These are phyloP conservation scores for Dactylorhiza incarnata DNA, from an alignment of 106 monocot genomes.

Conservation along the genomic window DNA sequence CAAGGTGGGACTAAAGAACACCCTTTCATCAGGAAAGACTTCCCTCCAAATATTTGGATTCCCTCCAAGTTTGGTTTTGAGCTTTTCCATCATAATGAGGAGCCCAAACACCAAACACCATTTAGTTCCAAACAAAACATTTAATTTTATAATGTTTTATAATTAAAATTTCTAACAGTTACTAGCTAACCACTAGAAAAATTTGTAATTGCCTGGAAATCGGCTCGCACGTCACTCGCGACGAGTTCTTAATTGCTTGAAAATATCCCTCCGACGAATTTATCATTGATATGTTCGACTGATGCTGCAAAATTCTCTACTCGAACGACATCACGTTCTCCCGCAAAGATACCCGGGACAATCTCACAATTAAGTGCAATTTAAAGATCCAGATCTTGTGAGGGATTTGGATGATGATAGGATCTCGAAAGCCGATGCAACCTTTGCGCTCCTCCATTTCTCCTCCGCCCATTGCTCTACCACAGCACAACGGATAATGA, in stretches of 20 bases:
- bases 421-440: slow-evolving; percentile 23
- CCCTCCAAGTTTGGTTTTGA: too few species aligned
- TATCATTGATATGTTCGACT: slow-evolving; percentile 70
- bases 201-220: slow-evolving; percentile 57
- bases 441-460: slow-evolving; percentile 41
- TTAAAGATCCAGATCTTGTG: slow-evolving; percentile 68
- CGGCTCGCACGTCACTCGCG: slow-evolving; percentile 28
- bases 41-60: too few species aligned
- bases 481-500: slow-evolving; percentile 78
- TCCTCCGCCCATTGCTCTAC: slow-evolving; percentile 39
- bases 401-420: slow-evolving; percentile 60
- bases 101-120: too few species aligned
- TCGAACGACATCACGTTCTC: slow-evolving; percentile 39
- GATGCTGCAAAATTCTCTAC: slow-evolving; percentile 45
- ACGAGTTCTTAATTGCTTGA: slow-evolving; percentile 53
- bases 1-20: too few species aligned
- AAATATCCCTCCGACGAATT: slow-evolving; percentile 45
- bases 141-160: too few species aligned
- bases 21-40: too few species aligned
- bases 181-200: too few species aligned
- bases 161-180: too few species aligned
- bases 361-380: slow-evolving; percentile 42
- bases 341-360: slow-evolving; percentile 19
- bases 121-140: too few species aligned
- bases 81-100: too few species aligned